Percentiles rank a stretch among this genome's conserved stretches.
These are phyloP conservation scores for Debaryomyces udenii DNA, from an alignment of 1,139 yeast genomes.

Conservation along the genomic window DNA sequence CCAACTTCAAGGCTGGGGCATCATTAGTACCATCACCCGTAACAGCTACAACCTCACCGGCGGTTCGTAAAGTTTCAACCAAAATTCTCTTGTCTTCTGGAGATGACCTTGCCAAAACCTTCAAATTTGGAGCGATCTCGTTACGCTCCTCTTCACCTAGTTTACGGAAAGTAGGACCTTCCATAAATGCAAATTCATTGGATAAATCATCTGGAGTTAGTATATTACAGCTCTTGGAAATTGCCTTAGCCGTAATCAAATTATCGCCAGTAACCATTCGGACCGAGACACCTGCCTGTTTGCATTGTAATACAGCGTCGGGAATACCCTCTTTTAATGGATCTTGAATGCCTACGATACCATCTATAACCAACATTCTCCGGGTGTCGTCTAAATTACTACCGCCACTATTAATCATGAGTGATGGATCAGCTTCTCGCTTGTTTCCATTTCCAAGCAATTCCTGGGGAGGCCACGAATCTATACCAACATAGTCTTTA, in stretches of 20 bases:
- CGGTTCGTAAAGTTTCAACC: slow-evolving; percentile 76
- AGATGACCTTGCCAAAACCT: slow-evolving; percentile 89
- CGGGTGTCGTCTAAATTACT: slow-evolving; percentile 29
- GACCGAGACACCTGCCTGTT: slow-evolving; percentile 88
- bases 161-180: slow-evolving; percentile 86
- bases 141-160: slow-evolving; percentile 61
- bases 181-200: slow-evolving; percentile 73
- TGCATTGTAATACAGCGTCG: slow-evolving; percentile 83
- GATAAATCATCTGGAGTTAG: slow-evolving; percentile 55
- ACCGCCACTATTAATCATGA: slow-evolving; percentile 35
- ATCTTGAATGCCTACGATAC: slow-evolving; percentile 90
- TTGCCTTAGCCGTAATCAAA: slow-evolving; percentile 85
- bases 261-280: slow-evolving; percentile 99
- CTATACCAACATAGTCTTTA: slow-evolving; percentile 56
- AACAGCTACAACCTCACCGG: slow-evolving; percentile 95
- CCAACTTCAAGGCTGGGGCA: slow-evolving; percentile 91
- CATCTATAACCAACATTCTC: slow-evolving; percentile 54
- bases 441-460: slow-evolving; percentile 30
- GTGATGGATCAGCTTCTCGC: slow-evolving; percentile 50
- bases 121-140: slow-evolving; percentile 66
- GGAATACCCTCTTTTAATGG: slow-evolving; percentile 92
- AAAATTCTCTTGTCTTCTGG: slow-evolving; percentile 92
- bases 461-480: slow-evolving; percentile 68
- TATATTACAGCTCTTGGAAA: slow-evolving; percentile 85
- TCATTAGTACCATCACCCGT: slow-evolving; percentile 98